These are phyloP conservation scores for Paxillus rubicundulus DNA, from an alignment of 768 basidiomycete genomes.

Conservation along the genomic window DNA sequence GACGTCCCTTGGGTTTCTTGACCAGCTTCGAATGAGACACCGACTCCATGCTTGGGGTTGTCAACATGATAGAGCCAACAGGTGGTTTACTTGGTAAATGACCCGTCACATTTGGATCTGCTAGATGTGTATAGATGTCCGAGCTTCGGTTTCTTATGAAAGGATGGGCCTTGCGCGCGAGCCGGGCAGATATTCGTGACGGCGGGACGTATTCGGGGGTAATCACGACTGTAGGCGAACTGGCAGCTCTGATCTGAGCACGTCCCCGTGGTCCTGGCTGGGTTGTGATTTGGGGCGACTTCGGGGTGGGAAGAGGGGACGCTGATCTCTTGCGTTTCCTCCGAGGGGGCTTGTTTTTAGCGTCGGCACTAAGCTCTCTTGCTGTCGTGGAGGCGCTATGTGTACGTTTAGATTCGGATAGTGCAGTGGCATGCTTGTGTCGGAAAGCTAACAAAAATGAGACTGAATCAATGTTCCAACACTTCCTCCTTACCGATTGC, in stretches of 20 bases:
- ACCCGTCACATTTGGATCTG: conserved; percentile 16
- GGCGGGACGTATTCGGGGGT: conserved; percentile 1
- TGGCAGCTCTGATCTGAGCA: conserved; percentile 16
- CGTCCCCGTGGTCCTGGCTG: conserved; percentile 11
- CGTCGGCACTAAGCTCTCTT: not conserved
- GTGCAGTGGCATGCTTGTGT: conserved; percentile 15
- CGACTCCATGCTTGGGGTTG: not conserved
- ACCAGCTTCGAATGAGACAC: conserved; percentile 1
- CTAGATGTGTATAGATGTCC: conserved; percentile 31
- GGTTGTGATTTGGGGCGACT: conserved; percentile 8
- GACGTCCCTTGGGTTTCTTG: conserved; percentile 15
- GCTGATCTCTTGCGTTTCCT: conserved; percentile 22
- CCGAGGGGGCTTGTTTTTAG: conserved; percentile 8
- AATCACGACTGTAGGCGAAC: conserved; percentile 10
- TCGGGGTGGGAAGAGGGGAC: conserved; percentile 17
- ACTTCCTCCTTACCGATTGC: conserved; percentile 12
- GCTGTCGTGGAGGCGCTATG: not conserved
- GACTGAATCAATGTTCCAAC: not conserved
- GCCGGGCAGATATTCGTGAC: conserved; percentile 20
- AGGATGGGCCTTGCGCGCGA: conserved; percentile 18
- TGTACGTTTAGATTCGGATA: not conserved
- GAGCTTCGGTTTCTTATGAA: conserved; percentile 11
- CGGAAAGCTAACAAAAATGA: conserved; percentile 13
- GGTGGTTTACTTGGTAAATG: conserved; percentile 9
- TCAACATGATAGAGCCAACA: not conserved